Conservation (phyloP, 345 rosid genomes). For the Cardiospermum halicacabum region DNA sequence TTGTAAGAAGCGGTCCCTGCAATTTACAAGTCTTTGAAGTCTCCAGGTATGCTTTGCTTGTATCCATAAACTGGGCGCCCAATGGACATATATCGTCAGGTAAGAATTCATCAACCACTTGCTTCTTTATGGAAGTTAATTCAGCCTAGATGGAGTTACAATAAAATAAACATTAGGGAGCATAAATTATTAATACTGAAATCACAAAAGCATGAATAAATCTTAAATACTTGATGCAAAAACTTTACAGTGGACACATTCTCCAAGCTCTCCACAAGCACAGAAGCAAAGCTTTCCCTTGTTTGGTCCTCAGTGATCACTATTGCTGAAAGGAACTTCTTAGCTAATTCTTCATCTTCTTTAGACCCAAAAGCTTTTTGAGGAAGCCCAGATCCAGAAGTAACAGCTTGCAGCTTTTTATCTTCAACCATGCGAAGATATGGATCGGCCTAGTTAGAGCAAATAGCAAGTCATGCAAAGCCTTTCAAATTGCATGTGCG, state of each 20-base stretch:
- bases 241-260: slow-evolving; percentile 50
- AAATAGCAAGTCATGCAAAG: slow-evolving; percentile 4
- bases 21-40: slow-evolving; percentile 27
- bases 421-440: slow-evolving; percentile 73
- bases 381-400: slow-evolving; percentile 25
- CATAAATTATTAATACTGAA: background rate
- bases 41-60: slow-evolving; percentile 33
- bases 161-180: slow-evolving; percentile 12
- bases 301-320: slow-evolving; percentile 53
- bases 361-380: slow-evolving; percentile 50
- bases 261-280: slow-evolving; percentile 65
- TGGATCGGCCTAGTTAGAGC: slow-evolving; percentile 70
- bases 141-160: slow-evolving; percentile 55
- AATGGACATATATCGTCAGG: slow-evolving; percentile 86
- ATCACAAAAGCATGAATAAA: slow-evolving; percentile 1
- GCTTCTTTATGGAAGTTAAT: slow-evolving; percentile 42
- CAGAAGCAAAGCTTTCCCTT: slow-evolving; percentile 55
- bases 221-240: slow-evolving; percentile 10
- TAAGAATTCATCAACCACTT: slow-evolving; percentile 63
- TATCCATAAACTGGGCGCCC: slow-evolving; percentile 55
- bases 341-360: slow-evolving; percentile 67
- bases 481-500: background rate
- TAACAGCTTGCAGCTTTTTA: slow-evolving; percentile 61
- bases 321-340: slow-evolving; percentile 49
- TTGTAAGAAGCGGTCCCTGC: slow-evolving; percentile 37